Conservation (phyloP, 2,329 filamentous ascomycete species). For the Aspergillus calidoustus region DNA sequence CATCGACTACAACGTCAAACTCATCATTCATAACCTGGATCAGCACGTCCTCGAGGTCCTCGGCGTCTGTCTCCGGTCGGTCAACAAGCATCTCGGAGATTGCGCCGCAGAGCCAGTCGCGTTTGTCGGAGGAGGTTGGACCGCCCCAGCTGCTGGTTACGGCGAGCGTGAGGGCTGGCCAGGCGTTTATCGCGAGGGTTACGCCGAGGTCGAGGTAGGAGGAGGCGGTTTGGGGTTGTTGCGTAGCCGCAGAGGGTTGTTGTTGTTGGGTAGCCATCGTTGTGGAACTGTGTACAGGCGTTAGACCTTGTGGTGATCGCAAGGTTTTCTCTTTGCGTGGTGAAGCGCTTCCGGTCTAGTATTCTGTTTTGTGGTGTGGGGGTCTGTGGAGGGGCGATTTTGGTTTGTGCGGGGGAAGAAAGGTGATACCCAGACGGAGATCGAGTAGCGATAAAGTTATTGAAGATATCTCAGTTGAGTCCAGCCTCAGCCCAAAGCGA, state of each 20-base stretch:
- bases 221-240: conserved; percentile 54
- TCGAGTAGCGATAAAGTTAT: neutral
- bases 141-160: conserved; percentile 90
- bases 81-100: conserved; percentile 76
- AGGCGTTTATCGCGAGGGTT: conserved; percentile 81
- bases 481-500: neutral
- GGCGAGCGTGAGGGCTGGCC: conserved; percentile 85
- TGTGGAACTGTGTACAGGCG: conserved; percentile 9
- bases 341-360: neutral
- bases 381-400: neutral
- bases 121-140: conserved; percentile 79
- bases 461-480: neutral
- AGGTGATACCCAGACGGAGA: neutral
- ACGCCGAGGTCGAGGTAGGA: conserved; percentile 83
- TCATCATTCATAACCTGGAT: conserved; percentile 94
- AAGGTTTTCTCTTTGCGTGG: neutral
- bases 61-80: conserved; percentile 67
- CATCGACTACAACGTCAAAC: conserved; percentile 90
- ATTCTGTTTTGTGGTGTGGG: neutral
- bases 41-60: conserved; percentile 82
- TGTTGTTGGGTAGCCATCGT: conserved; percentile 27
- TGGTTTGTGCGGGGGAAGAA: neutral
- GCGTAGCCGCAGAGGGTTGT: conserved; percentile 15
- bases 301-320: neutral
- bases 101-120: conserved; percentile 93